Evolutionary conservation across 164 flowering plant species (phyloP).

Genomic region (Stephania cephalantha): DNA sequence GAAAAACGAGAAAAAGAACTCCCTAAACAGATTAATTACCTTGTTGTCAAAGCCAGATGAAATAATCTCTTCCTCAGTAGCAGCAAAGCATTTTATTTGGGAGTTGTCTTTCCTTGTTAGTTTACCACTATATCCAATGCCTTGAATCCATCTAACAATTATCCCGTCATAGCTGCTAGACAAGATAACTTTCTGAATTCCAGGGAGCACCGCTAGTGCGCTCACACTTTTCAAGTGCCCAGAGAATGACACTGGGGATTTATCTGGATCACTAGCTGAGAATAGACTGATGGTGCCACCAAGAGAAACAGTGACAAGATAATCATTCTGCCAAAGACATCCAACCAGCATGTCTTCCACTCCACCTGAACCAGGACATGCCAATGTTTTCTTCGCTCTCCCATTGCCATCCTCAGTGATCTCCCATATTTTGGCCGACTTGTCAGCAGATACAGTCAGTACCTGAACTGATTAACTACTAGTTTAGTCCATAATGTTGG

Average conservation of each 20-base stretch:
- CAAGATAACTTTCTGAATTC: conserved; percentile 46
- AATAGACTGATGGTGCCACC: conserved; percentile 76
- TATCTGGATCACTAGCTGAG: conserved; percentile 79
- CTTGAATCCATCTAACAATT: conserved; percentile 83
- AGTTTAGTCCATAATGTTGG: conserved; percentile 4
- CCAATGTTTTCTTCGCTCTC: conserved; percentile 56
- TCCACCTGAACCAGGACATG: conserved; percentile 74
- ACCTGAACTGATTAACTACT: conserved; percentile 41
- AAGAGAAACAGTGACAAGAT: conserved; percentile 85
- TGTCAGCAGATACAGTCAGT: conserved; percentile 94
- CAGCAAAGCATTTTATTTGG: conserved; percentile 82
- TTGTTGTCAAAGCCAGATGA: conserved; percentile 85
- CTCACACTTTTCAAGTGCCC: conserved; percentile 86
- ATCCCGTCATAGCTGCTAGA: conserved; percentile 93
- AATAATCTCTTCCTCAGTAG: conserved; percentile 67
- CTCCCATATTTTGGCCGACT: conserved; percentile 92
- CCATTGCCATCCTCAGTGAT: conserved; percentile 73
- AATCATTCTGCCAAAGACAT: conserved; percentile 89
- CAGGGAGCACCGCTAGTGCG: conserved; percentile 55
- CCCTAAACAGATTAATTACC: conserved; percentile 34
- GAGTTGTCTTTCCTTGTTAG: conserved; percentile 65
- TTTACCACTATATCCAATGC: conserved; percentile 73
- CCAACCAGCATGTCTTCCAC: conserved; percentile 97
- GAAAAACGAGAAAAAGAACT: not conserved
- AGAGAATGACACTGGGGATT: conserved; percentile 54